phyloP scores from a whole-genome alignment of 2,329 filamentous ascomycete species.

The Trichoderma oligosporum region DNA sequence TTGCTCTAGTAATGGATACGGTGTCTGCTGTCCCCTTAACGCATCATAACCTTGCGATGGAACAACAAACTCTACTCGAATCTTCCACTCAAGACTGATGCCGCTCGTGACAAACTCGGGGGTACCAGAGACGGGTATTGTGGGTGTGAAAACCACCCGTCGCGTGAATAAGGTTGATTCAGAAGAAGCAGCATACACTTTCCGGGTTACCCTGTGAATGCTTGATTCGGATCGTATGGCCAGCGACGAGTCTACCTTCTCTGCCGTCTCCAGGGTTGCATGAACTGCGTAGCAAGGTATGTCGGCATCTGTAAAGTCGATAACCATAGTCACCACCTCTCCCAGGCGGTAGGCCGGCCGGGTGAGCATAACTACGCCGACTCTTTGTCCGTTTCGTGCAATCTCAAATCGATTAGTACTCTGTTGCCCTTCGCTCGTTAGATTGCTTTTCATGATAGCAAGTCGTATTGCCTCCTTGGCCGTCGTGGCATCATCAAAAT shows the following conservation, averaged over 20 bases:
- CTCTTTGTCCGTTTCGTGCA: slow-evolving; percentile 82
- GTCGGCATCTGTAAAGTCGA: slow-evolving; percentile 76
- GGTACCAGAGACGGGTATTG: slow-evolving; percentile 77
- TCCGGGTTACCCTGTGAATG: slow-evolving; percentile 80
- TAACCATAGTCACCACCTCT: slow-evolving; percentile 75
- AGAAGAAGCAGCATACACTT: slow-evolving; percentile 71
- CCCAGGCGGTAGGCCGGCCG: slow-evolving; percentile 85
- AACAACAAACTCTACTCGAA: slow-evolving; percentile 90
- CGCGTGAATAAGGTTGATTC: slow-evolving; percentile 81
- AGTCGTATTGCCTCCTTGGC: slow-evolving; percentile 87
- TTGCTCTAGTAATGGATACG: slow-evolving; percentile 65
- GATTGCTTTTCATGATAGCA: slow-evolving; percentile 79
- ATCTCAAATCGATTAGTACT: slow-evolving; percentile 95
- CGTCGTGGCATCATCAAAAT: slow-evolving; percentile 53
- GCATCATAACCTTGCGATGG: slow-evolving; percentile 46
- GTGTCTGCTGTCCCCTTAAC: slow-evolving; percentile 21
- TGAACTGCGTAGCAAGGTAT: slow-evolving; percentile 84
- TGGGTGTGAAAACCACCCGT: slow-evolving; percentile 73
- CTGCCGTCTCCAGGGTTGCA: slow-evolving; percentile 78
- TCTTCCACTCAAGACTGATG: slow-evolving; percentile 80
- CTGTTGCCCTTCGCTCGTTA: slow-evolving; percentile 63
- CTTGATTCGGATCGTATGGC: slow-evolving; percentile 82
- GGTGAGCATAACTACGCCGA: slow-evolving; percentile 84
- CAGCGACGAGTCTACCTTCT: slow-evolving; percentile 74
- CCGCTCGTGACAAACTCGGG: slow-evolving; percentile 91